Evolutionary conservation across 2,329 filamentous ascomycete species (phyloP).

Genomic region (Penicillium verrucosum): DNA sequence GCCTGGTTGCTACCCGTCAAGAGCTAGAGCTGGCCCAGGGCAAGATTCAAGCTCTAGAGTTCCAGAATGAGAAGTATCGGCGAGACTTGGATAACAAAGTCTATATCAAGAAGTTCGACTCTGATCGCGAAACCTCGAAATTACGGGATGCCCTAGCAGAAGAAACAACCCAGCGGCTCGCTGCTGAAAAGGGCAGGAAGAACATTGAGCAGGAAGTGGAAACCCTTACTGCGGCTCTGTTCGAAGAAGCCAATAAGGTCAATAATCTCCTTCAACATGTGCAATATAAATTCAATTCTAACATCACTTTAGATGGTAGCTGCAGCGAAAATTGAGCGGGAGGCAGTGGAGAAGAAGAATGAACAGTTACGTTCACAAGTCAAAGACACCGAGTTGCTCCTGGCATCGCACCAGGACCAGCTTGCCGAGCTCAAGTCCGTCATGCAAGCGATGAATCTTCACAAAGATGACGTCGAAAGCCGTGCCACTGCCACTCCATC

Average conservation of each 20-base stretch:
- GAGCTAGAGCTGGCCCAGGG: constrained; percentile 73
- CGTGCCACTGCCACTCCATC: constrained; percentile 71
- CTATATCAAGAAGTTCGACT: constrained; percentile 69
- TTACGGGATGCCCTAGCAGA: constrained; percentile 60
- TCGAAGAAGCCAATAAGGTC: constrained; percentile 92
- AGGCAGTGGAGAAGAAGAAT: constrained; percentile 76
- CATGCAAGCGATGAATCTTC: constrained; percentile 79
- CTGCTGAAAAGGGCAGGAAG: constrained; percentile 75
- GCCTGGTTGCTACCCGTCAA: constrained; percentile 73
- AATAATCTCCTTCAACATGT: constrained; percentile 15
- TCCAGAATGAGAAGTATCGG: constrained; percentile 65
- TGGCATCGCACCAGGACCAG: constrained; percentile 90
- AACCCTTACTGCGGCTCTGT: constrained; percentile 84
- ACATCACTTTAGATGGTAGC: constrained; percentile 71
- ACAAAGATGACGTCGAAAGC: constrained; percentile 65
- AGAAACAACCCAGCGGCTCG: constrained; percentile 62
- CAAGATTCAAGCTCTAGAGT: constrained; percentile 66
- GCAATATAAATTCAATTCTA: constrained; percentile 6
- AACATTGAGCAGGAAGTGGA: constrained; percentile 91
- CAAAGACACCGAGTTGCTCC: constrained; percentile 77
- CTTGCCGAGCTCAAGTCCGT: constrained; percentile 85
- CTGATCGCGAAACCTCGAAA: constrained; percentile 68
- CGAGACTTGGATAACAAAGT: constrained; percentile 68
- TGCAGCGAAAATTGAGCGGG: constrained; percentile 78
- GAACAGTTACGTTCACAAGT: constrained; percentile 84